Evolutionary conservation across 2,329 filamentous ascomycete genomes (phyloP), one percentile per base, ranked within the genome.

Genomic region (Hypoxylon sp.): DNA sequence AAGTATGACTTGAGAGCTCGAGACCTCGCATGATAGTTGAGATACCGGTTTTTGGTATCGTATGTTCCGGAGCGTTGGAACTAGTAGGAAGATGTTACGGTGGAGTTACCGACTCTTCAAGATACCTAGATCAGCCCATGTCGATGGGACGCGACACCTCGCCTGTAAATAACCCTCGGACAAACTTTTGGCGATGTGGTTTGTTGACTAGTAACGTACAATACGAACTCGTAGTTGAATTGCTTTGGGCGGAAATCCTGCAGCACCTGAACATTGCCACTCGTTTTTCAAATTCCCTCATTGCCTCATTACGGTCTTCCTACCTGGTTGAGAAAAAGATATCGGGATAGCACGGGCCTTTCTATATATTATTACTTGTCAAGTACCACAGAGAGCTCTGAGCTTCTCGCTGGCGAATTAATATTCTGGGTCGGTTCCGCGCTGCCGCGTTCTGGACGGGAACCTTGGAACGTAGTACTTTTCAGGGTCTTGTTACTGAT

Each of bases 51-150:
- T 63, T 42, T 66, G 51, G 54, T 50, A 64, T 70, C 64, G 63
- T 70, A 71, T 33, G 66, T 71, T 67, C 67, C 69, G 69, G 39
- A 50, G 58, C 66, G 33, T 52, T 71, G 69, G 69, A 44, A 65
- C 66, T 51, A 39, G 58, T 14, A 57, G 29, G 48, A 62, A 65
- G 29, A 63, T 65, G 65, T 63, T 60, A 63, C 65, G 29, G 62
- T 63, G 58, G 66, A 63, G 55, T 65, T 63, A 56, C 44, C 52
- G 55, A 51, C 60, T 46, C 24, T 37, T 24, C 48, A 11, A 54
- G 9, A 46, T 31, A 31, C 29, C 51, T n/a, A 33, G 57, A 65
- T 69, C 54, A 64, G 57, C 54, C 68, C 62, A 67, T 42, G 47
- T 26, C 53, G 46, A 65, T 50, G 57, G 64, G 60, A 69, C 52